Conservation (phyloP, 2,329 filamentous ascomycete species). For the Bipolaris oryzae region DNA sequence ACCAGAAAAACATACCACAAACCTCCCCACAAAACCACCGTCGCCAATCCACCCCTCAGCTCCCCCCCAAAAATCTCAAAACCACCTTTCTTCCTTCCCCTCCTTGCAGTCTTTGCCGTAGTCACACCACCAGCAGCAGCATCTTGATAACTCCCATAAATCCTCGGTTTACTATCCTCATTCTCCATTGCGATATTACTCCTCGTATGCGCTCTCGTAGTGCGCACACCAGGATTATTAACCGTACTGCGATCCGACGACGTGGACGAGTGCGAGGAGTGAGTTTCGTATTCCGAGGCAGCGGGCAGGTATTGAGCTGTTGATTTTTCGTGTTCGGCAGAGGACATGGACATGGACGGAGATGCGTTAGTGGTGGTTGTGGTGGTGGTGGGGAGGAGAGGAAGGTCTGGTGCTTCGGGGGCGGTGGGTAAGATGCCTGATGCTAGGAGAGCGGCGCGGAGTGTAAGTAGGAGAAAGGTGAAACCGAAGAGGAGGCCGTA, state of each 20-base stretch:
- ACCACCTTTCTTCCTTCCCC: constrained; percentile 46
- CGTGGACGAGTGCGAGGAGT: constrained; percentile 41
- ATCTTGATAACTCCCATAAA: neutral
- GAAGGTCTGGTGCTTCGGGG: constrained; percentile 9
- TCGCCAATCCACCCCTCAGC: constrained; percentile 65
- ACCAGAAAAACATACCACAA: constrained; percentile 71
- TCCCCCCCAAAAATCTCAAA: constrained; percentile 62
- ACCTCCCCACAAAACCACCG: constrained; percentile 68
- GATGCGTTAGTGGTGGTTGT: constrained; percentile 19
- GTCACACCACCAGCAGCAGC: constrained; percentile 22
- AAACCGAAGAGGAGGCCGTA: constrained; percentile 70
- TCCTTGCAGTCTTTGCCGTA: constrained; percentile 40
- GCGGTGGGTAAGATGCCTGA: constrained; percentile 21
- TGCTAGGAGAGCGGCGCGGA: constrained; percentile 52
- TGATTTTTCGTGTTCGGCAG: constrained; percentile 24
- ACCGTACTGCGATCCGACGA: constrained; percentile 27
- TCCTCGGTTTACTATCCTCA: neutral
- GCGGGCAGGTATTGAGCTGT: neutral
- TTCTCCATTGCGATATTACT: constrained; percentile 39
- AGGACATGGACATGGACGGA: constrained; percentile 35
- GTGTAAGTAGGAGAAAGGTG: constrained; percentile 56
- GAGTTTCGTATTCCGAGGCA: constrained; percentile 12
- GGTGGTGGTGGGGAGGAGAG: constrained; percentile 39
- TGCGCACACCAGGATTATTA: constrained; percentile 35
- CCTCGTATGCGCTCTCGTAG: constrained; percentile 42